A percentile compares a stretch with the other conserved stretches of the same genome.
Conservation (phyloP, 768 basidiomycete genomes). For the Amanita fuliginea region DNA sequence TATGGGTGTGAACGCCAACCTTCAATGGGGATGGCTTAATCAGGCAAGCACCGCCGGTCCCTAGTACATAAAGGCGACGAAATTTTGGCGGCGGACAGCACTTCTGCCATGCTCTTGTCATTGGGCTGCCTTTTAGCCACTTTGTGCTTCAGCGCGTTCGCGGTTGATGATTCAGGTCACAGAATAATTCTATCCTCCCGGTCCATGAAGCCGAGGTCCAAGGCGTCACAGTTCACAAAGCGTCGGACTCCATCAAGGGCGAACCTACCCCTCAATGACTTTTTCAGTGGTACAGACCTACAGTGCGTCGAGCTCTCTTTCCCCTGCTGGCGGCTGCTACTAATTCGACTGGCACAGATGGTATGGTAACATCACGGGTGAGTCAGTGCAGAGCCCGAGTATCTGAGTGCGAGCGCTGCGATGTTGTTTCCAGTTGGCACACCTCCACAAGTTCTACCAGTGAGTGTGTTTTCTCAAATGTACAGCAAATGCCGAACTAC, state of each 20-base stretch:
- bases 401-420: not conserved
- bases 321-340: not conserved
- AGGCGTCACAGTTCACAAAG: slow-evolving; percentile 11
- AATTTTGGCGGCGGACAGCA: not conserved
- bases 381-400: not conserved
- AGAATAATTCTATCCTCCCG: slow-evolving; percentile 22
- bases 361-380: slow-evolving; percentile 42
- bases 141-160: not conserved
- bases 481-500: slow-evolving; percentile 8
- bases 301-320: slow-evolving; percentile 26
- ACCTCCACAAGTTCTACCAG: slow-evolving; percentile 34
- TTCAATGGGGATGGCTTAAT: too few species aligned
- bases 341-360: slow-evolving; percentile 23
- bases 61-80: too few species aligned
- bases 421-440: slow-evolving; percentile 31
- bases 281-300: slow-evolving; percentile 47
- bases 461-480: slow-evolving; percentile 8
- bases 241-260: slow-evolving; percentile 27
- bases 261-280: slow-evolving; percentile 36
- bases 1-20: too few species aligned
- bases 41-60: too few species aligned
- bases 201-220: slow-evolving; percentile 11
- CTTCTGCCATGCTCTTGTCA: not conserved
- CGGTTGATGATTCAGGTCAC: slow-evolving; percentile 15
- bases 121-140: not conserved